Evolutionary conservation across 352 stramenopile species (phyloP).

Genomic region (Phytophthora hibernalis): DNA sequence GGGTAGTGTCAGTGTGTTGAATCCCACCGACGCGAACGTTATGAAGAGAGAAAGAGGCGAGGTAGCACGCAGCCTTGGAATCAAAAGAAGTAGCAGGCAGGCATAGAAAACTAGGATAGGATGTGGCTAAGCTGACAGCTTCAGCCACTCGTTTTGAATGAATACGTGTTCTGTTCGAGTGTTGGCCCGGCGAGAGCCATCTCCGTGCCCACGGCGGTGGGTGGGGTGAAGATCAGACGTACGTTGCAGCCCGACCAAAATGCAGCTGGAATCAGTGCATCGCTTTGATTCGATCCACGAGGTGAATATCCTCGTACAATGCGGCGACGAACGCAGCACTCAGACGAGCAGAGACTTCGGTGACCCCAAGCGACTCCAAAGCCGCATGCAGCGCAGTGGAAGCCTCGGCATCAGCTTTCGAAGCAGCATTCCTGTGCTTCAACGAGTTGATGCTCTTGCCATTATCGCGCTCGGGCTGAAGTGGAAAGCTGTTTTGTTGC

Average conservation of each 20-base stretch:
- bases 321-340: conserved; percentile 46
- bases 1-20: conserved; percentile 6
- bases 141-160: conserved; percentile 37
- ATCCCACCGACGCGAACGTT: conserved; percentile 7
- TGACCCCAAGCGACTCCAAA: conserved; percentile 15
- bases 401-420: not conserved
- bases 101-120: conserved; percentile 47
- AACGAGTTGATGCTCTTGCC: not conserved
- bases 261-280: conserved; percentile 3
- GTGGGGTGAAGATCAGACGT: conserved; percentile 3
- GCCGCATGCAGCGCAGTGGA: not conserved
- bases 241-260: conserved; percentile 22
- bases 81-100: conserved; percentile 33
- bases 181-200: conserved; percentile 20
- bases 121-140: conserved; percentile 16
- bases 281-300: conserved; percentile 28
- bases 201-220: conserved; percentile 25
- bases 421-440: not conserved
- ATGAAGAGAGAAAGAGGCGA: conserved; percentile 2
- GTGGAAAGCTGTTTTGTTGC: not conserved
- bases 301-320: conserved; percentile 48
- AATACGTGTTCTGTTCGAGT: conserved; percentile 34
- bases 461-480: not conserved
- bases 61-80: conserved; percentile 3
- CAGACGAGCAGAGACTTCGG: conserved; percentile 36